Evolutionary conservation across 192 early-diverging fungal species (phyloP), one percentile per base, ranked within the genome.

Genomic region (Coemansia sp.): DNA sequence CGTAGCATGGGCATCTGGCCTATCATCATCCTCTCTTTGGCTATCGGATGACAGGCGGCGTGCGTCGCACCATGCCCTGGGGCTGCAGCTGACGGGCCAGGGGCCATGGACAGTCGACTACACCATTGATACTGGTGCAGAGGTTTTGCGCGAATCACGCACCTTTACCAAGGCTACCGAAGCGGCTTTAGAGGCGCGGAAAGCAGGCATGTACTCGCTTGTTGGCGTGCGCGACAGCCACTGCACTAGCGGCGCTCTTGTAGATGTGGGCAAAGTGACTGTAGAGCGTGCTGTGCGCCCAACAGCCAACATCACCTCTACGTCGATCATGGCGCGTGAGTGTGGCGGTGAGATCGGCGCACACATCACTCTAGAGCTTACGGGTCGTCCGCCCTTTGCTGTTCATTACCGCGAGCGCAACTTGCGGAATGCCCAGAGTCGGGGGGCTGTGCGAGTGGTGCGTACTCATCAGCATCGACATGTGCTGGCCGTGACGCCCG

Each of bases 261-360:
- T 59, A 8, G 69, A 60, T 14, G 7, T 24, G 3, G 23, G 63
- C 21, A 63, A 64, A 13, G 61, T 83, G 53, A 65, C 72, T 14
- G 43, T 83, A 46, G 66, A 59, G n/a, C 60, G 36, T 3, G 65
- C 75, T 5, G 59, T 64, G 10, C 45, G 33, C 36, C 81, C 81
- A 7, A n/a, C 37, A 4, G 60, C 62, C 20, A 72, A 65, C 24
- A 45, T 83, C 28, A 64, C 63, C n/a, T 59, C 81, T 28, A 46
- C 66, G 37, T 60, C 81, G 1, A 74, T 83, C 16, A 78, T 66
- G 26, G 71, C 81, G n/a, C 73, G 62, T 36, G 81, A 77, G 43
- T 83, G 81, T 37, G 81, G 68, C 28, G 81, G 81, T 16, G 71
- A 68, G 38, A 78, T 83, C 23, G 81, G 81, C 39, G 71, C 72